phyloP scores from a whole-genome alignment of 2,329 filamentous ascomycete species.

The Exophiala dermatitidis region DNA sequence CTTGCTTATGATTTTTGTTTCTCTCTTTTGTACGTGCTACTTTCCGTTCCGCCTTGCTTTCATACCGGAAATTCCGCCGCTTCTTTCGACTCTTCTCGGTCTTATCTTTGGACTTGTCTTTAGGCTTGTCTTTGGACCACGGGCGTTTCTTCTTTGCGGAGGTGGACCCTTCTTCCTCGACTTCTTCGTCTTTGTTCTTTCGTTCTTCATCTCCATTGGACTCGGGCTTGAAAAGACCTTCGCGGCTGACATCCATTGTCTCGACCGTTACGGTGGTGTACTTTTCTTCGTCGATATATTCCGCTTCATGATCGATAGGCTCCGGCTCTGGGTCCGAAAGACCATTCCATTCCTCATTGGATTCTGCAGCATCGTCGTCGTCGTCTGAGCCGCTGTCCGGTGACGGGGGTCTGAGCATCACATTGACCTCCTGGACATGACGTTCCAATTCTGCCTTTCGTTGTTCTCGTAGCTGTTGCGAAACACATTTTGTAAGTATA shows the following conservation, averaged over 20 bases:
- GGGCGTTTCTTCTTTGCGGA: conserved; percentile 33
- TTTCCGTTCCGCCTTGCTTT: conserved; percentile 75
- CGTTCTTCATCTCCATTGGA: conserved; percentile 27
- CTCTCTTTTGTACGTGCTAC: conserved; percentile 55
- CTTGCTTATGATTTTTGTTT: conserved; percentile 63
- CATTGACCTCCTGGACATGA: conserved; percentile 71
- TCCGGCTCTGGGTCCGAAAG: conserved; percentile 47
- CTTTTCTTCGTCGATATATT: conserved; percentile 93
- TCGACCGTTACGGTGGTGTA: conserved; percentile 94
- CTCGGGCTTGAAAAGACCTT: conserved; percentile 57
- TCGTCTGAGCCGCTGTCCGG: conserved; percentile 41
- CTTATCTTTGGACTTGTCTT: conserved; percentile 32
- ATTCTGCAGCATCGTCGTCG: conserved; percentile 37
- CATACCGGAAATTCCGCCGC: conserved; percentile 89
- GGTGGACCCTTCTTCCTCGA: conserved; percentile 23
- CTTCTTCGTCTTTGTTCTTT: conserved; percentile 28
- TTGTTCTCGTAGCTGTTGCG: conserved; percentile 67
- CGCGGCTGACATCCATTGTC: conserved; percentile 69
- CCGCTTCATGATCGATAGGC: conserved; percentile 69
- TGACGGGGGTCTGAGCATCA: conserved; percentile 57
- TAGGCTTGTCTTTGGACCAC: conserved; percentile 44
- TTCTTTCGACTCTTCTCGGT: conserved; percentile 55
- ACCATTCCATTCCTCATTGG: conserved; percentile 57
- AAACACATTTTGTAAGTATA: background rate
- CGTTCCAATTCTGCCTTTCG: conserved; percentile 73